These are phyloP conservation scores for Evernia prunastri DNA, from an alignment of 495 filamentous ascomycete genomes.

Conservation along the genomic window DNA sequence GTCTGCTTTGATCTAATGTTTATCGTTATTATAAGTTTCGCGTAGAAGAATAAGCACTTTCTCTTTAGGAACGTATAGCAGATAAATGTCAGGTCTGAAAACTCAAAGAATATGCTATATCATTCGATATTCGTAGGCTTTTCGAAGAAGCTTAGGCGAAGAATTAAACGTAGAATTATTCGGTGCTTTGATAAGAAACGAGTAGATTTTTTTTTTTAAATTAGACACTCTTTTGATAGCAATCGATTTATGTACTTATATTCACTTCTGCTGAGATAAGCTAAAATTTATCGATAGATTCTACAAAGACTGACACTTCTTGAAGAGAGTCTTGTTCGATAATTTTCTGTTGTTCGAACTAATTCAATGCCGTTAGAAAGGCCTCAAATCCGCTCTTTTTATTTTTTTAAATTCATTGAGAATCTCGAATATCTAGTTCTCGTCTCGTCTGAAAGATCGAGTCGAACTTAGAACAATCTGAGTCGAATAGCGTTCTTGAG, in stretches of 20 bases:
- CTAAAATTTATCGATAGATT: too few relatives aligned
- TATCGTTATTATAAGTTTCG: not conserved
- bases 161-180: too few relatives aligned
- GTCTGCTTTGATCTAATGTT: not conserved
- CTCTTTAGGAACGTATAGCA: not conserved
- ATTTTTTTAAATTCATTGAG: not conserved
- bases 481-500: constrained; percentile 1
- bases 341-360: too few relatives aligned
- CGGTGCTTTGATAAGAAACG: too few relatives aligned
- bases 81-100: not conserved
- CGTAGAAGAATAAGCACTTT: not conserved
- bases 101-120: not conserved
- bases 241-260: too few relatives aligned
- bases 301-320: not conserved
- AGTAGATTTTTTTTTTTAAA: not conserved
- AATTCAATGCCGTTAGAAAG: too few relatives aligned
- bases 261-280: too few relatives aligned
- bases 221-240: too few relatives aligned
- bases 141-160: too few relatives aligned
- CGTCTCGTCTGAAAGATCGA: not conserved
- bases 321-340: not conserved
- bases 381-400: not conserved
- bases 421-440: not conserved
- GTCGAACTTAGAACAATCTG: not conserved
- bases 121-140: not conserved